phyloP scores from a whole-genome alignment of 176 grass and related monocot genomes.

The Melocanna baccifera region DNA sequence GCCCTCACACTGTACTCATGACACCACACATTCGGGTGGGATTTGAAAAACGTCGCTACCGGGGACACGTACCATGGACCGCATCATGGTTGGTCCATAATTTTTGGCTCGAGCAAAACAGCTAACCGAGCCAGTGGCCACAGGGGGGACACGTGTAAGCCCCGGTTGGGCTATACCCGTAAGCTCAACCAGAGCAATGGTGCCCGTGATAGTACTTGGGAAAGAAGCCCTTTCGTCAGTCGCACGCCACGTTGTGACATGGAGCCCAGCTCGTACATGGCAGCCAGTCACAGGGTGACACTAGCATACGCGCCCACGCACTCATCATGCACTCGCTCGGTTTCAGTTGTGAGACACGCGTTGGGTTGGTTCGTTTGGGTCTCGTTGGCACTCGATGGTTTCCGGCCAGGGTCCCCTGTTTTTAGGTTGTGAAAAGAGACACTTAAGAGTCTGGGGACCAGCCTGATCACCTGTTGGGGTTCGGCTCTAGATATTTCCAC shows the following conservation, averaged over 20 bases:
- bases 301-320: neutral
- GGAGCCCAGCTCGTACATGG: neutral
- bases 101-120: neutral
- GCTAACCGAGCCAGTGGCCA: neutral
- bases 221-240: neutral
- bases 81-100: neutral
- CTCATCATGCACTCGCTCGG: neutral
- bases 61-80: neutral
- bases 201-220: neutral
- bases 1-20: too few relatives aligned
- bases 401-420: neutral
- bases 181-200: neutral
- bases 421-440: neutral
- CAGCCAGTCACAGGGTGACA: neutral
- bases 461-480: neutral
- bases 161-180: neutral
- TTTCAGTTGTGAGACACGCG: too few relatives aligned
- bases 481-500: conserved; percentile 10
- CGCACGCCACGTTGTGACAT: neutral
- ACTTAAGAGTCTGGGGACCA: neutral
- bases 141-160: neutral
- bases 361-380: neutral
- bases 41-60: neutral
- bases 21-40: too few relatives aligned
- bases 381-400: too few relatives aligned